Base-by-base conservation (phyloP, 305 asterid species). In the Lippia alba region DNA sequence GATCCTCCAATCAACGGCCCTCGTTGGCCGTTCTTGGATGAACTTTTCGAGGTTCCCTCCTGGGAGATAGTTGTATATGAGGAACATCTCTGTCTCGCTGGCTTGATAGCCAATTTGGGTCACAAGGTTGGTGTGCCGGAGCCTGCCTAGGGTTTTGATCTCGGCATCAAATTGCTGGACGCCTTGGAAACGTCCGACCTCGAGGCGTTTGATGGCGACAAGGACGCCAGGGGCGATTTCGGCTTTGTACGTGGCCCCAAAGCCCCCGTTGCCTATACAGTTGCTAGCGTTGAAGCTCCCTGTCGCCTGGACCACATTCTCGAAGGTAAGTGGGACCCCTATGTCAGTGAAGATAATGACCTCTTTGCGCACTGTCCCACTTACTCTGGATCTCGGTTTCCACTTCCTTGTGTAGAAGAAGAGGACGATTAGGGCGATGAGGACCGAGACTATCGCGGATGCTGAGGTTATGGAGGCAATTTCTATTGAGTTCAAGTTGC, bases 1-100 rank as follows among this genome's bases (percentile, higher is more conserved):
- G 32, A 88, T 68, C 67, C 96, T 84, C 99, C 97, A 94, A 63
- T 89, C 97, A 45, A 83, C 89, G 10, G 91, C 96, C 78, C 93
- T 79, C 0, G 74, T 75, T 20, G 91, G 72, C 64, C 99, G 79
- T 56, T 89, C 97, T 46, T 88, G 97, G 62, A 94, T 89, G 41
- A 88, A 94, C 84, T 85, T 91, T 72, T 91, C 99, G 76, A 94
- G 79, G 76, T 94, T 94, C 33, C 99, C 99, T 10, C 99, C 97
- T 0, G 97, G 92, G 20, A 94, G 70, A 15, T 85, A 94, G 66
- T 94, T 94, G 55, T 94, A 94, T 33, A 94, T 83, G 16, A 94
- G 88, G 65, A 94, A 94, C 97, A 94, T 94, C 80, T 94, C 96
- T 0, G 91, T 82, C 66, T 88, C 96, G 39, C 98, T 91, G 17